Conservation (phyloP, 371 early-diverging fungal genomes). For the Mucor sp. region DNA sequence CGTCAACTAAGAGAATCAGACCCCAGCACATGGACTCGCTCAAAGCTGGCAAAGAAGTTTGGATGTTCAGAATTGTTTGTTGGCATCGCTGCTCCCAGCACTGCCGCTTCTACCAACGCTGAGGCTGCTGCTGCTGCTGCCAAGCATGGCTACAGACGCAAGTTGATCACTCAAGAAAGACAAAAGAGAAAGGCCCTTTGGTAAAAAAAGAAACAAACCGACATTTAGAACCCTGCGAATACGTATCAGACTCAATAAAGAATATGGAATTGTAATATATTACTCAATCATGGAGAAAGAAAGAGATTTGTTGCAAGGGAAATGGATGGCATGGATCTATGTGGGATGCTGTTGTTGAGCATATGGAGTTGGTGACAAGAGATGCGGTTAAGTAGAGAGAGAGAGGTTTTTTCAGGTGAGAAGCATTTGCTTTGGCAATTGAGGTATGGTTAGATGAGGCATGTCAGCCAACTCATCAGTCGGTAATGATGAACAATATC, state of each 20-base stretch:
- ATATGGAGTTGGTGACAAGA: too few species aligned
- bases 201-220: conserved; percentile 24
- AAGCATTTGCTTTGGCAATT: too few species aligned
- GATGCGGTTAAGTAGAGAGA: too few species aligned
- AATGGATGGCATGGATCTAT: too few species aligned
- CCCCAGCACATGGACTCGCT: conserved; percentile 50
- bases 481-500: too few species aligned
- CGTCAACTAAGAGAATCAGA: conserved; percentile 45
- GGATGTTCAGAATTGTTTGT: conserved; percentile 50
- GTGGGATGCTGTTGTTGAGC: too few species aligned
- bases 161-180: conserved; percentile 42
- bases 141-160: conserved; percentile 42
- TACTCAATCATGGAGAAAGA: background rate
- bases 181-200: conserved; percentile 48
- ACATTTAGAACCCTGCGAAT: background rate
- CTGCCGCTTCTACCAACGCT: conserved; percentile 11
- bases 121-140: background rate
- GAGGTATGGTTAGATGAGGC: too few species aligned
- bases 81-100: conserved; percentile 35
- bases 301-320: too few species aligned
- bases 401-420: too few species aligned
- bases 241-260: background rate
- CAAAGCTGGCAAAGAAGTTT: conserved; percentile 49
- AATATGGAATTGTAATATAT: background rate
- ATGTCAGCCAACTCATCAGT: too few species aligned